Conservation (phyloP, 225 moss, liverwort and hornwort genomes). For the Straminergon stramineum region DNA sequence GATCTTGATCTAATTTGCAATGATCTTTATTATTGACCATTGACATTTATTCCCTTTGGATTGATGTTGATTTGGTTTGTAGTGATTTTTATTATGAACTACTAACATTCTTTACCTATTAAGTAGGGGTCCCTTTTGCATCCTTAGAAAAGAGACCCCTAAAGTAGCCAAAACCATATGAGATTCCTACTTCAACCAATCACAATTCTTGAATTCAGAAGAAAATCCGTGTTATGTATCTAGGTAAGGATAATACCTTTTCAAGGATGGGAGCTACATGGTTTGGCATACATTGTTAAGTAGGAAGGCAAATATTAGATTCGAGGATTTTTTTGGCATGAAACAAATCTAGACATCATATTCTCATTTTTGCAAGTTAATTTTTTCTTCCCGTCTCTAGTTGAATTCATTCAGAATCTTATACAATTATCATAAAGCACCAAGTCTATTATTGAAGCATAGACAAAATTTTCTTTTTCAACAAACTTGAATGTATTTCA, state of each 20-base stretch:
- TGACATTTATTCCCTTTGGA: background rate
- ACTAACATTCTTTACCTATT: too few relatives aligned
- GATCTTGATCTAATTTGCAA: background rate
- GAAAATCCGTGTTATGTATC: rapidly evolving
- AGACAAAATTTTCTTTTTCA: background rate
- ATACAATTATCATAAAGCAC: background rate
- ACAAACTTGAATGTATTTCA: background rate
- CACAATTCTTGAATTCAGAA: background rate
- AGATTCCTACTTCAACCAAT: background rate
- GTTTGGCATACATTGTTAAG: background rate
- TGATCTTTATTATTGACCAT: background rate
- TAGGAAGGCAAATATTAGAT: background rate
- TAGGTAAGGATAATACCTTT: too few relatives aligned
- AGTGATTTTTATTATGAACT: too few relatives aligned
- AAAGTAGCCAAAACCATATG: background rate
- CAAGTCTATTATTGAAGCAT: rapidly evolving
- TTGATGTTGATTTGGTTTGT: too few relatives aligned
- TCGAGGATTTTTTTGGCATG: background rate
- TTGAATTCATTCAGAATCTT: background rate
- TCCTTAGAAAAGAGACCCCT: rapidly evolving
- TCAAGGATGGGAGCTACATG: rapidly evolving
- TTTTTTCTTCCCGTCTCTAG: background rate
- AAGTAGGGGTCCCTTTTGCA: background rate
- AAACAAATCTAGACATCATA: too few relatives aligned
- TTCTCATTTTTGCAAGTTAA: background rate